Evolutionary conservation across 2,329 filamentous ascomycete species (phyloP), one percentile per base, ranked within the genome.

Genomic region (Lachnum nothofagi): DNA sequence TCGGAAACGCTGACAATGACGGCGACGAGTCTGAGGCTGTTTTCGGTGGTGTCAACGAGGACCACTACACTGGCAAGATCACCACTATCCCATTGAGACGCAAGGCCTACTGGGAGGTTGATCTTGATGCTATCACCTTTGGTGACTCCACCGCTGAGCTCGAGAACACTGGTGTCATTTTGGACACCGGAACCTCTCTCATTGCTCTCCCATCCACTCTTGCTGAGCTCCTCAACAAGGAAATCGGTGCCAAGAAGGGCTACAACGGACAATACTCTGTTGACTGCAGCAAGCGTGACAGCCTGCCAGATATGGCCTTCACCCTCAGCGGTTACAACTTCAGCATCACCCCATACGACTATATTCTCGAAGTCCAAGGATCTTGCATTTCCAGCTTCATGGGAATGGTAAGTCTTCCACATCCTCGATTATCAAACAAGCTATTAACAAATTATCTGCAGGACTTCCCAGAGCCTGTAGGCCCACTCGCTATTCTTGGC

Each of bases 61-160:
- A 76, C 66, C 89, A 93, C 77, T 83, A 78, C 69, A 83, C 78
- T 33, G 93, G 93, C 65, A 85, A 97, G 71, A 80, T 98, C 64
- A 88, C 84, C 68, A 94, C 90, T 70, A 89, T 98, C 60, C 93
- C 93, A 47, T 82, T 98, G 61, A 88, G 93, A 70, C 88, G 93
- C 69, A 97, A 97, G 85, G 93, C 93, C 42, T 98, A 98, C 81
- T 98, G 93, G 93, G 93, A 98, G 79, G 91, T 98, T 48, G 91
- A 97, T 65, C 83, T 98, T 54, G 85, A 97, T 65, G 79, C 89
- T 57, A 93, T 98, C 72, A 83, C 86, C 48, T 89, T 96, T 57
- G 94, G 93, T 62, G 79, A 91, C 45, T 81, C 87, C 66, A 84
- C 82, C 59, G 91, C 91, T 53, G 86, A 95, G 70, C 83, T 97